A percentile compares a stretch with the other conserved stretches of the same genome.
Conservation (phyloP, 768 basidiomycete species). For the Xerocomellus chrysenteron region DNA sequence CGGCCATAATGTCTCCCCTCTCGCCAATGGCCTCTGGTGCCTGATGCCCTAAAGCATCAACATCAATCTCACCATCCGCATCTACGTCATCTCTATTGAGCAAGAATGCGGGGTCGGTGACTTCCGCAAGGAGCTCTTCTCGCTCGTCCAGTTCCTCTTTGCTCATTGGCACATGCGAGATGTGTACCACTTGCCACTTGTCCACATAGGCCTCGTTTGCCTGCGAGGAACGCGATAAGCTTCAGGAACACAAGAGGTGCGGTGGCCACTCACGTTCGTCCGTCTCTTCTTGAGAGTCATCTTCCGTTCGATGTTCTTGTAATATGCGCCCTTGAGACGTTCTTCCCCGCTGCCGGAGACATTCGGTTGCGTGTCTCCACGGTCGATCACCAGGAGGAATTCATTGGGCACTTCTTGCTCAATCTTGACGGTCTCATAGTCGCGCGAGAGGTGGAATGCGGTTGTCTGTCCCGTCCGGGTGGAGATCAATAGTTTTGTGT, state of each 20-base stretch:
- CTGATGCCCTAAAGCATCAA: conserved; percentile 62
- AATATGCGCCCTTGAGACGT: conserved; percentile 71
- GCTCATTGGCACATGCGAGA: conserved; percentile 68
- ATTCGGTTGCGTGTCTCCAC: conserved; percentile 43
- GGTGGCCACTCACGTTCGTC: conserved; percentile 56
- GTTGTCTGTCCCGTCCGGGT: conserved; percentile 47
- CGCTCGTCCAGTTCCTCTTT: conserved; percentile 76
- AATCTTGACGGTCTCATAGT: conserved; percentile 85
- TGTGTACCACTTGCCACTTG: conserved; percentile 80
- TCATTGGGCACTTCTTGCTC: conserved; percentile 87
- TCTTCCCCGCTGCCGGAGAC: conserved; percentile 39
- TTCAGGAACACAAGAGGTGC: not conserved
- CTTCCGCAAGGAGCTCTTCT: conserved; percentile 75
- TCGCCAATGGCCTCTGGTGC: conserved; percentile 49
- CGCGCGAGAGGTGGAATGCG: conserved; percentile 72
- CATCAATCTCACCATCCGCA: conserved; percentile 58
- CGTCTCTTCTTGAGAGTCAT: conserved; percentile 86
- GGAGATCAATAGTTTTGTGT: not conserved
- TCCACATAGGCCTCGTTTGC: conserved; percentile 70
- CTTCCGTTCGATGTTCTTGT: conserved; percentile 87
- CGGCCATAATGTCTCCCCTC: conserved; percentile 32
- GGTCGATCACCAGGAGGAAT: conserved; percentile 73
- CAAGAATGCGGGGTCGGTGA: conserved; percentile 65
- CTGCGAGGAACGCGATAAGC: conserved; percentile 34
- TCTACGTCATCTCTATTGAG: conserved; percentile 46